phyloP scores from a whole-genome alignment of 352 stramenopile genomes.

The Pythium volutum region DNA sequence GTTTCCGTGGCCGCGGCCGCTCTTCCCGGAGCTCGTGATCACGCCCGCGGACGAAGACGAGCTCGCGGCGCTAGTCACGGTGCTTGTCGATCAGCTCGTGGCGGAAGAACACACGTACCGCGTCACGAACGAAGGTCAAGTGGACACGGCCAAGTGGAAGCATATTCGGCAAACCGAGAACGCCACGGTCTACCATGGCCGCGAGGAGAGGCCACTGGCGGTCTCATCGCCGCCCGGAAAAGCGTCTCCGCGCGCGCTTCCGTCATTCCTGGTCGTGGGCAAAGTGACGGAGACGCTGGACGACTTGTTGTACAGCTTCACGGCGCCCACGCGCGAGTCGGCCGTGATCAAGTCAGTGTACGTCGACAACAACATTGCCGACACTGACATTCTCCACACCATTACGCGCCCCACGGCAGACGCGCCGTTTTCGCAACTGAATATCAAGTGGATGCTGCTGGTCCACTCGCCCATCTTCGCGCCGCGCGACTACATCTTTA shows the following conservation, averaged over 20 bases:
- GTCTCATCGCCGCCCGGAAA: not conserved
- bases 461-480: constrained; percentile 28
- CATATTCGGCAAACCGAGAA: constrained; percentile 12
- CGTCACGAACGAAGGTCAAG: constrained; percentile 25
- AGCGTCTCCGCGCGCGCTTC: not conserved
- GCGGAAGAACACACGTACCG: constrained; percentile 6
- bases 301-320: constrained; percentile 17
- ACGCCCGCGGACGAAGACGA: not conserved
- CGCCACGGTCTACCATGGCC: constrained; percentile 12
- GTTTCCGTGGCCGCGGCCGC: constrained; percentile 14
- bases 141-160: constrained; percentile 29
- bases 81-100: constrained; percentile 17
- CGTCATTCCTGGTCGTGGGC: constrained; percentile 6
- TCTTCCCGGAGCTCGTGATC: constrained; percentile 11
- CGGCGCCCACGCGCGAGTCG: constrained; percentile 5
- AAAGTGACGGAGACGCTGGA: constrained; percentile 5
- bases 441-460: constrained; percentile 26
- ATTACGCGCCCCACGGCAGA: constrained; percentile 29
- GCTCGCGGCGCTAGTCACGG: constrained; percentile 7
- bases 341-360: constrained; percentile 23
- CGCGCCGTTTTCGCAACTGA: constrained; percentile 30
- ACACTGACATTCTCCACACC: constrained; percentile 34
- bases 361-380: constrained; percentile 33
- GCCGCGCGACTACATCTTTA: constrained; percentile 43
- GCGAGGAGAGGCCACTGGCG: not conserved